Evolutionary conservation across 164 flowering plant genomes (phyloP).

Genomic region (Dillenia suffruticosa): DNA sequence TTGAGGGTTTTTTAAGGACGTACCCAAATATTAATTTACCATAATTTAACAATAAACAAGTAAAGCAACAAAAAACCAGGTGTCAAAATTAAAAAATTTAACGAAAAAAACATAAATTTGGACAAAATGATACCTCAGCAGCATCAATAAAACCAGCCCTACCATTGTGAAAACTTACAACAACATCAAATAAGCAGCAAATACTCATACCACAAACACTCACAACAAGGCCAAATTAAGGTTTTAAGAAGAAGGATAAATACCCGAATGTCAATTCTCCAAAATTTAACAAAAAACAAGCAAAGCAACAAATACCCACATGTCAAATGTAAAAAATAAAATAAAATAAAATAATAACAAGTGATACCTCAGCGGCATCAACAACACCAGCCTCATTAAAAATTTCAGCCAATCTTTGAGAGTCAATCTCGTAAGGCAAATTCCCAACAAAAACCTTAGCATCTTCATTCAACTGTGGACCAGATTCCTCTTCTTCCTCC

Average conservation of each 20-base stretch:
- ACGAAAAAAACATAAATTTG: not conserved
- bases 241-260: no score
- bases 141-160: no score
- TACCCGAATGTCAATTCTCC: no score
- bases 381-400: conserved; percentile 82
- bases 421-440: conserved; percentile 78
- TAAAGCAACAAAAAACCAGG: not conserved
- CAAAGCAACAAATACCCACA: not conserved
- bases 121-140: conserved; percentile 13
- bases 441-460: conserved; percentile 90
- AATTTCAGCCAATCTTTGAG: conserved; percentile 61
- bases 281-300: conserved; percentile 4
- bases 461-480: conserved; percentile 59
- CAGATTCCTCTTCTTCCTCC: conserved; percentile 18
- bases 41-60: no score
- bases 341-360: not conserved
- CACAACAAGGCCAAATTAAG: no score
- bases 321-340: not conserved
- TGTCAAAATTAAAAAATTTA: not conserved
- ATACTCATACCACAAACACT: no score
- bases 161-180: no score
- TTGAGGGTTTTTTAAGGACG: no score
- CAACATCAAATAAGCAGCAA: no score
- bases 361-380: conserved; percentile 66
- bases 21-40: no score